Percentiles rank a stretch among this genome's conserved stretches.
Evolutionary conservation across 352 stramenopile species (phyloP).

Genomic region (Globisporangium canariense): DNA sequence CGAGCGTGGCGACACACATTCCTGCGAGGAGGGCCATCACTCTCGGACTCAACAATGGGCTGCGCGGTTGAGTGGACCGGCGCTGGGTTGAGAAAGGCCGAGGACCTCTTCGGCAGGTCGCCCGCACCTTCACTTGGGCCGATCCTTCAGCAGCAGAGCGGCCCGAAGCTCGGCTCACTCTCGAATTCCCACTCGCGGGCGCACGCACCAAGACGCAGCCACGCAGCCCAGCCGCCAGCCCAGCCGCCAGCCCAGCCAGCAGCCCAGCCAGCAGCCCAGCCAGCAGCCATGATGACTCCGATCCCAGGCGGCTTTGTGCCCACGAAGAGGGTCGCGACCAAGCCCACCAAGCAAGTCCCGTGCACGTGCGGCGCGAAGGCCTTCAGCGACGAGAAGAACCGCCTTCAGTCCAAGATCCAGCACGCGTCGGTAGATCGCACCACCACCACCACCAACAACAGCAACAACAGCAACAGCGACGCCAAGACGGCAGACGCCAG

Average conservation of each 20-base stretch:
- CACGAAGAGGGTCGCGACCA: not conserved
- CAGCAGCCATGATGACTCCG: constrained; percentile 11
- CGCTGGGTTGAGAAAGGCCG: not conserved
- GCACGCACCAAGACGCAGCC: not conserved
- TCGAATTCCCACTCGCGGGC: not conserved
- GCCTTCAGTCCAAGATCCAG: constrained; percentile 16
- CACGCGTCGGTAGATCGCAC: constrained; percentile 13
- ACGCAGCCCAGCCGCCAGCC: too few relatives aligned
- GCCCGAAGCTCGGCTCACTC: not conserved
- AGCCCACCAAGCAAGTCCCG: constrained; percentile 1
- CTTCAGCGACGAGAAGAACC: constrained; percentile 5
- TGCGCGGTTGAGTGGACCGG: constrained; percentile 1
- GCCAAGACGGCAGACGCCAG: too few relatives aligned
- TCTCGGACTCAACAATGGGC: not conserved
- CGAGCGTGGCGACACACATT: too few relatives aligned
- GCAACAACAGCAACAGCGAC: too few relatives aligned
- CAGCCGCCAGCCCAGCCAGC: too few relatives aligned
- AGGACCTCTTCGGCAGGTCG: not conserved
- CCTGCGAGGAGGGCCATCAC: too few relatives aligned
- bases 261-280: not conserved
- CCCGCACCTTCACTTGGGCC: constrained; percentile 4
- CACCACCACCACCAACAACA: too few relatives aligned
- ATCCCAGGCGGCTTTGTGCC: constrained; percentile 11
- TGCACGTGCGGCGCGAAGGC: constrained; percentile 18
- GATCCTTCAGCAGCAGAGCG: not conserved